These are phyloP conservation scores for Ceratobasidium sp. DNA, from an alignment of 1,284 basidiomycete species.

Conservation along the genomic window DNA sequence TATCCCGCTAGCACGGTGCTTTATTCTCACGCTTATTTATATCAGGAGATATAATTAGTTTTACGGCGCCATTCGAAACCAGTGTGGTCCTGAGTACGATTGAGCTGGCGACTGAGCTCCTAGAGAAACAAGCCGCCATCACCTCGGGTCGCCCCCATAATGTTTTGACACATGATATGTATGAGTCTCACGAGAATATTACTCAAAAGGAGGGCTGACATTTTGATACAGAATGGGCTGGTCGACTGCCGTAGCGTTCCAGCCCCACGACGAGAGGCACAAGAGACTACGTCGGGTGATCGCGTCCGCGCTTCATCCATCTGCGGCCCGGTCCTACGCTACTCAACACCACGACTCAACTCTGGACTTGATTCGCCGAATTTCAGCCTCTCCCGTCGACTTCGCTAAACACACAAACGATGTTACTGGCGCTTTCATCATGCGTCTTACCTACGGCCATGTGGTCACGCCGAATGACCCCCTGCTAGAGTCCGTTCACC, in stretches of 20 bases:
- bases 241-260: background rate
- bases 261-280: constrained; percentile 14
- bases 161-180: constrained; percentile 22
- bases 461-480: constrained; percentile 5
- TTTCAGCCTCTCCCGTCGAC: background rate
- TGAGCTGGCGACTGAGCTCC: constrained; percentile 1
- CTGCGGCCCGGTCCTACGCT: constrained; percentile 26
- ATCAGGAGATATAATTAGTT: constrained; percentile 29
- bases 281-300: constrained; percentile 21
- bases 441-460: constrained; percentile 27
- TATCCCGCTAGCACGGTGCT: background rate
- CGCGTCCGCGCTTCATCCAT: constrained; percentile 24
- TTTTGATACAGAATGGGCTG: constrained; percentile 9
- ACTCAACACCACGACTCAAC: background rate
- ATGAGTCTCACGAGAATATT: no score
- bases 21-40: background rate
- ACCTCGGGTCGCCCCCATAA: constrained; percentile 13
- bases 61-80: background rate
- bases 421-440: constrained; percentile 12
- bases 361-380: background rate
- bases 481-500: background rate
- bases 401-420: background rate
- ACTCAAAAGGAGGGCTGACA: no score
- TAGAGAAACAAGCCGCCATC: constrained; percentile 17
- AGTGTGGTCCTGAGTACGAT: constrained; percentile 12